Base-by-base conservation (phyloP, 495 filamentous ascomycete genomes). In the Achaetomiella virescens region DNA sequence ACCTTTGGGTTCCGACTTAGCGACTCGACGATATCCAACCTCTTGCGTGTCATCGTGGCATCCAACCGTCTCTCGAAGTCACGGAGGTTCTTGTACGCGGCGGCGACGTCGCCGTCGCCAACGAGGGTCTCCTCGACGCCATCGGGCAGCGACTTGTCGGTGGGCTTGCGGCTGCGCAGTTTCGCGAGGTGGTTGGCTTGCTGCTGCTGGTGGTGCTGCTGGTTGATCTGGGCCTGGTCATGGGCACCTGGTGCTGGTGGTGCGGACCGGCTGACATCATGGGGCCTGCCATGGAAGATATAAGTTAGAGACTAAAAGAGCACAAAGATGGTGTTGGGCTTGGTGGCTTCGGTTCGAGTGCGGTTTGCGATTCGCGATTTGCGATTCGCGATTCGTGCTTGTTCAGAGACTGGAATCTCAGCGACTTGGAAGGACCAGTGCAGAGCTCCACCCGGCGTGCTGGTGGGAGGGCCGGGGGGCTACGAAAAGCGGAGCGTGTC, bases 21-120 rank as follows among this genome's bases (percentile, higher is more conserved):
- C 15, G 86, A 84, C 63, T 96, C 92, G 51, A 88, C 81, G 48
- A 95, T 86, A 69, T 99, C 93, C 57, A 97, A 71, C 57, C 90
- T 79, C 76, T 97, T 99, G 61, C 91, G 81, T 69, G 93, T 88
- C 78, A 97, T 93, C n/a, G 89, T 86, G 21, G 91, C 89, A 75
- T 99, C 95, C 51, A 97, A 77, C 52, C 84, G 82, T 66, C 90
- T 82, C 80, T 99, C 95, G 38, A 95, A 70, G 46, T 96, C 92
- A 68, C 88, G 82, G 58, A 97, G 73, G 49, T 83, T 79, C 63
- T 82, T 82, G 71, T 99, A 99, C 56, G 89, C 81, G 63, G 84
- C 75, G 18, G 89, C 90, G 31, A 85, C 86, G 66, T 95, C 87
- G 45, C 90, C 88, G 55, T 92, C 84, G 24, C 59, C 70, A 14